Evolutionary conservation across 805 yeast species (phyloP).

Genomic region (Lipomyces oligophaga): DNA sequence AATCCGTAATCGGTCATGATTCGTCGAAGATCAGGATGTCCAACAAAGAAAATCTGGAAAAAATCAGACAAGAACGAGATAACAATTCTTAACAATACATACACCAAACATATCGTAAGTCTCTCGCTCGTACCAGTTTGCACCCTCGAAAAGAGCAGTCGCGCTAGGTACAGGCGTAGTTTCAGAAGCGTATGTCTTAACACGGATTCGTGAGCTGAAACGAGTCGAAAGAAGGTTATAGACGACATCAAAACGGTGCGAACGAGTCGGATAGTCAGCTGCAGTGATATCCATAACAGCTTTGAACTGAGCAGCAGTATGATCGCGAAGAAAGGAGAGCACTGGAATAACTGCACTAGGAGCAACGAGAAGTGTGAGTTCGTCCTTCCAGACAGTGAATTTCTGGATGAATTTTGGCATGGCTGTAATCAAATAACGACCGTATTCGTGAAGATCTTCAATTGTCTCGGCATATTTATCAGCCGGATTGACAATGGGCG

Average conservation of each 20-base stretch:
- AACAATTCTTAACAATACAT: slow-evolving; percentile 1
- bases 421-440: slow-evolving; percentile 69
- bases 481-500: slow-evolving; percentile 68
- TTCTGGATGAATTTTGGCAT: slow-evolving; percentile 80
- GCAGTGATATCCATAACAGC: slow-evolving; percentile 77
- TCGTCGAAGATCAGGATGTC: slow-evolving; percentile 85
- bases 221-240: slow-evolving; percentile 77
- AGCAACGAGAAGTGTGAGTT: slow-evolving; percentile 67
- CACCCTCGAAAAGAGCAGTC: slow-evolving; percentile 69
- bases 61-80: background rate
- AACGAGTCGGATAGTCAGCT: slow-evolving; percentile 79
- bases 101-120: slow-evolving; percentile 80
- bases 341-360: slow-evolving; percentile 75
- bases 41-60: slow-evolving; percentile 61
- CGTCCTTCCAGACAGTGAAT: slow-evolving; percentile 88
- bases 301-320: slow-evolving; percentile 77
- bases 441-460: slow-evolving; percentile 45
- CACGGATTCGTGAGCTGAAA: slow-evolving; percentile 81
- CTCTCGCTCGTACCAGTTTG: slow-evolving; percentile 89
- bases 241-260: slow-evolving; percentile 81
- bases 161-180: slow-evolving; percentile 76
- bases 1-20: slow-evolving; percentile 89
- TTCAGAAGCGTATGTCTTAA: slow-evolving; percentile 84
- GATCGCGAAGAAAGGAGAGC: slow-evolving; percentile 65
- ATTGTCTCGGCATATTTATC: slow-evolving; percentile 58